phyloP scores from a whole-genome alignment of 169 alveolate species.

The Babesia gibsoni region DNA sequence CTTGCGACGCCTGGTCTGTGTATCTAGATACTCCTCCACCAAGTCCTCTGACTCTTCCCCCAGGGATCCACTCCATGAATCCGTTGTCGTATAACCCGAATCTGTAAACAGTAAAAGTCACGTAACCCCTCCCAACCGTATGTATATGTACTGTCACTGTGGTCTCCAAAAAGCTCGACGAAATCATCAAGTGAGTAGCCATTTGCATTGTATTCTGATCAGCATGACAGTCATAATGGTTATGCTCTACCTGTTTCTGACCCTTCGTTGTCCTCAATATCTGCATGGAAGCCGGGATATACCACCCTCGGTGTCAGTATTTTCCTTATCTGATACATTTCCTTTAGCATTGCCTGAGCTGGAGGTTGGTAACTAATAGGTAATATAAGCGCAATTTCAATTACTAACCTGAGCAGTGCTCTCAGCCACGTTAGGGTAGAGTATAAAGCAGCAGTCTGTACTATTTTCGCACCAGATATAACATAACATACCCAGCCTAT shows the following conservation, averaged over 20 bases:
- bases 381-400: neutral
- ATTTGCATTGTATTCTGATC: neutral
- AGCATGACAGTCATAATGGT: neutral
- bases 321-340: conserved; percentile 43
- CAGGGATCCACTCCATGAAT: conserved; percentile 11
- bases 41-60: conserved; percentile 64
- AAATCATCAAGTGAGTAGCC: conserved; percentile 44
- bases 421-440: neutral
- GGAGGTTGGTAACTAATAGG: conserved; percentile 50
- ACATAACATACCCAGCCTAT: conserved; percentile 9
- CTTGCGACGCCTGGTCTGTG: neutral
- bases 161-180: conserved; percentile 27
- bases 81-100: conserved; percentile 37
- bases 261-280: neutral
- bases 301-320: conserved; percentile 38
- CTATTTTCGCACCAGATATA: neutral
- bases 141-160: conserved; percentile 45
- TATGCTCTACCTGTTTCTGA: neutral
- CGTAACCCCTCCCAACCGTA: conserved; percentile 9
- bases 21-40: conserved; percentile 57
- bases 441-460: conserved; percentile 1
- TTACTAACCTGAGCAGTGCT: conserved; percentile 12
- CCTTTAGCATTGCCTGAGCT: conserved; percentile 52
- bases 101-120: neutral
- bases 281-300: neutral